Percentiles rank a stretch among this genome's conserved stretches.
phyloP scores from a whole-genome alignment of 768 basidiomycete genomes.

The Leccinum ochraceum region DNA sequence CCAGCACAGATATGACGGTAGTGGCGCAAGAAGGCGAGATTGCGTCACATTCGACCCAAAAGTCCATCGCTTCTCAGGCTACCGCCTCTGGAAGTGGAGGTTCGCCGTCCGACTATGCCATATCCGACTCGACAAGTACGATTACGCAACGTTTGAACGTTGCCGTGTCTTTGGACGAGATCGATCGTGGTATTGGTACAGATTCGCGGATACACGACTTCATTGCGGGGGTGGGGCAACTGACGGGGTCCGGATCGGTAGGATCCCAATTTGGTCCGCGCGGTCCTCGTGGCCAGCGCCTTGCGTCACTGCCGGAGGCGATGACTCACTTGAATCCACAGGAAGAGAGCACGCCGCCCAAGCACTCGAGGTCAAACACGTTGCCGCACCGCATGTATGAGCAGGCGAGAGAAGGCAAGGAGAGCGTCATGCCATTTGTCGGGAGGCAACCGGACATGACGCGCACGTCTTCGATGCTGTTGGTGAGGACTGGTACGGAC shows the following conservation, averaged over 20 bases:
- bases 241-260: conserved; percentile 17
- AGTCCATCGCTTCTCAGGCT: conserved; percentile 9
- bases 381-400: conserved; percentile 48
- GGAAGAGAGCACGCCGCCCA: conserved; percentile 27
- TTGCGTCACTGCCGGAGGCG: conserved; percentile 19
- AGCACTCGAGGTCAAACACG: conserved; percentile 23
- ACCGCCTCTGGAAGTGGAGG: conserved; percentile 15
- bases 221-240: conserved; percentile 24
- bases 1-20: conserved; percentile 28
- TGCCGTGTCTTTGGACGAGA: conserved; percentile 28
- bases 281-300: conserved; percentile 26
- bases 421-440: conserved; percentile 26
- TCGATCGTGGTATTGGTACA: conserved; percentile 26
- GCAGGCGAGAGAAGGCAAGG: conserved; percentile 33
- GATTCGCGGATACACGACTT: conserved; percentile 26
- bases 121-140: conserved; percentile 28
- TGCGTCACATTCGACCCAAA: conserved; percentile 4
- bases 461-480: conserved; percentile 18
- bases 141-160: conserved; percentile 19
- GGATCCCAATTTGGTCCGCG: conserved; percentile 18
- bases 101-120: conserved; percentile 28
- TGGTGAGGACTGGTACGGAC: conserved; percentile 11
- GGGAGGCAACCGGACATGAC: conserved; percentile 23
- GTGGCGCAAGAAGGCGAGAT: conserved; percentile 24
- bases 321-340: conserved; percentile 10